Conservation (phyloP, 2,329 filamentous ascomycete genomes). For the Ceratocystis diversiconidia region DNA sequence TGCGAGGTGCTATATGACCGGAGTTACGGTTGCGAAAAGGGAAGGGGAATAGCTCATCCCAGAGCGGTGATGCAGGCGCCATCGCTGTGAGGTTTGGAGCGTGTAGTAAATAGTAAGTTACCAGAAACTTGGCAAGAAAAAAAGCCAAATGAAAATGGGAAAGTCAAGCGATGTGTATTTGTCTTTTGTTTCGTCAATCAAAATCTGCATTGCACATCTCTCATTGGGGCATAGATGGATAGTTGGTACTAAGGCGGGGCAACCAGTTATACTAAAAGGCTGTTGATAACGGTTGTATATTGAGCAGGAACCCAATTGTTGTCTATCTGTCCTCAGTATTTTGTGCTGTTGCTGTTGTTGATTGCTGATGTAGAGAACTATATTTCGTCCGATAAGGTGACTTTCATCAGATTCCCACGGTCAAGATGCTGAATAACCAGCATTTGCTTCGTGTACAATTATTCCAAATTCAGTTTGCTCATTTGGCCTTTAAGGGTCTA, state of each 20-base stretch:
- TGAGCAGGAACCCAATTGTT: not conserved
- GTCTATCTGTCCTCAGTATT: not conserved
- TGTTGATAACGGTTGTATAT: not conserved
- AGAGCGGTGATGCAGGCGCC: not conserved
- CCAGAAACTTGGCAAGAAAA: not conserved
- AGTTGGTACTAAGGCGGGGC: not conserved
- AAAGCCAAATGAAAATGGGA: not conserved
- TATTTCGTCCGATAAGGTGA: not conserved
- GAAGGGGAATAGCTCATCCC: not conserved
- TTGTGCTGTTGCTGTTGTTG: not conserved
- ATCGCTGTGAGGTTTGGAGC: not conserved
- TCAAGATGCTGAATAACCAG: too few species aligned
- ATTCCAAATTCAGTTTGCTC: not conserved
- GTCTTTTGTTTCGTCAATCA: not conserved
- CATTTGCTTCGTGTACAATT: not conserved
- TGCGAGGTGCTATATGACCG: not conserved
- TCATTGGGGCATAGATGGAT: not conserved
- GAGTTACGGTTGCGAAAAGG: not conserved
- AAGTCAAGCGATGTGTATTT: not conserved
- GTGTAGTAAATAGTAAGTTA: not conserved
- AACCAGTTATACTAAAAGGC: not conserved
- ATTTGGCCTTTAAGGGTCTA: not conserved
- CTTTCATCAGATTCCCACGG: not conserved
- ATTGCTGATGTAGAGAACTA: not conserved
- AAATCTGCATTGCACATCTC: not conserved